Percentiles rank a stretch among this genome's conserved stretches.
These are phyloP conservation scores for Dacryopinax spathularia DNA, from an alignment of 768 basidiomycete genomes.

Conservation along the genomic window DNA sequence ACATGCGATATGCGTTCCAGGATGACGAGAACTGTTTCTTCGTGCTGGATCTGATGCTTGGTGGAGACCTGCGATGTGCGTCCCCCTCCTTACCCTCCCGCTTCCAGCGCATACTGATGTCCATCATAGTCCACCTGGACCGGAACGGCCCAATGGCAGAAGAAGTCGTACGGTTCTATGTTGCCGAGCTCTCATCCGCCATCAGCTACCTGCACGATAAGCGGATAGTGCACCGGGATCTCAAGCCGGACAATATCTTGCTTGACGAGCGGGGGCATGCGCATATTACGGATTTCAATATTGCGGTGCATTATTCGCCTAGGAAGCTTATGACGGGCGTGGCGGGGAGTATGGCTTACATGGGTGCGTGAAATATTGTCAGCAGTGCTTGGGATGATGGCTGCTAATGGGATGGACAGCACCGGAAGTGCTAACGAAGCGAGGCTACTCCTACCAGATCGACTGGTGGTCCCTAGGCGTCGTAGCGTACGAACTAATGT, in stretches of 20 bases:
- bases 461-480: slow-evolving; percentile 98
- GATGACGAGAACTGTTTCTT: slow-evolving; percentile 99
- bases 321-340: slow-evolving; percentile 78
- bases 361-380: slow-evolving; percentile 42
- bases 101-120: neutral
- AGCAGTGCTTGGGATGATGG: neutral
- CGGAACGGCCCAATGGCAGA: slow-evolving; percentile 61
- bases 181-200: slow-evolving; percentile 79
- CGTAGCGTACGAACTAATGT: slow-evolving; percentile 81
- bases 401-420: slow-evolving; percentile 24
- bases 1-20: slow-evolving; percentile 90
- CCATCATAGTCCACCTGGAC: slow-evolving; percentile 65
- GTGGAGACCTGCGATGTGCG: slow-evolving; percentile 86
- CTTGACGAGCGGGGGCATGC: slow-evolving; percentile 68
- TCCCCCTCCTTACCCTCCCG: slow-evolving; percentile 8
- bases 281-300: slow-evolving; percentile 96
- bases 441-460: slow-evolving; percentile 85
- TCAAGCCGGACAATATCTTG: slow-evolving; percentile 11
- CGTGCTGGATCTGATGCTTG: slow-evolving; percentile 92
- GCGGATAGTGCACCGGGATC: slow-evolving; percentile 89
- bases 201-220: slow-evolving; percentile 83
- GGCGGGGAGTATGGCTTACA: slow-evolving; percentile 98
- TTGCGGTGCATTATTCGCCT: slow-evolving; percentile 94
- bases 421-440: slow-evolving; percentile 84
- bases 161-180: slow-evolving; percentile 69